Percentiles rank a stretch among this genome's conserved stretches.
Evolutionary conservation across 495 filamentous ascomycete species (phyloP).

Genomic region (Pyronema omphalodes): DNA sequence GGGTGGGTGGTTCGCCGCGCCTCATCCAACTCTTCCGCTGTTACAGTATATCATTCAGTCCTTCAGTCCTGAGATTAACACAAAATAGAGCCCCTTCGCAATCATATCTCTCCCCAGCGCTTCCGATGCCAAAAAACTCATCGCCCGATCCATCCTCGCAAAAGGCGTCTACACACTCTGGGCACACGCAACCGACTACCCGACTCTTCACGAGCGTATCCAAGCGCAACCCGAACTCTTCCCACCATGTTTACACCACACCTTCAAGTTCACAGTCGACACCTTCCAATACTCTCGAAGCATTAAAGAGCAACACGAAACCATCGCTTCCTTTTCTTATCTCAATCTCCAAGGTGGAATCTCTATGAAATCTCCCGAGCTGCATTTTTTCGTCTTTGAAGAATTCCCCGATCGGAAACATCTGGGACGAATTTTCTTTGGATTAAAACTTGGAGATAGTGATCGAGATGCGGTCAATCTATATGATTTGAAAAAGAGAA

Average conservation of each 20-base stretch:
- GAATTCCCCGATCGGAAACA: conserved; percentile 35
- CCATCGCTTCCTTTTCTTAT: conserved; percentile 71
- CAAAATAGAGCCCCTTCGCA: conserved; percentile 64
- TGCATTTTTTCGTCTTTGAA: conserved; percentile 63
- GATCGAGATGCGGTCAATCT: conserved; percentile 46
- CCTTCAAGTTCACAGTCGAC: conserved; percentile 74
- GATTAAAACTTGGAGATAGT: conserved; percentile 45
- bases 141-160: conserved; percentile 58
- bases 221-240: conserved; percentile 43
- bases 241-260: conserved; percentile 37
- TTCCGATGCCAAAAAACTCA: conserved; percentile 42
- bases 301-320: conserved; percentile 35
- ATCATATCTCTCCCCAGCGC: conserved; percentile 50
- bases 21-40: conserved; percentile 3
- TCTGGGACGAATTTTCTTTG: conserved; percentile 49
- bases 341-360: conserved; percentile 61
- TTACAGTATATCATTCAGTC: conserved; percentile 2
- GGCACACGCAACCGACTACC: conserved; percentile 51
- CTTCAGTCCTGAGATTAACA: not conserved
- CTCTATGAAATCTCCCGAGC: conserved; percentile 47
- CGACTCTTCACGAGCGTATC: conserved; percentile 48
- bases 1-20: too few species aligned
- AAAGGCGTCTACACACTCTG: conserved; percentile 77
- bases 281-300: conserved; percentile 51
- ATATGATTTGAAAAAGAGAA: conserved; percentile 79